These are phyloP conservation scores for Talaromyces wortmannii DNA, from an alignment of 495 filamentous ascomycete genomes.

Conservation along the genomic window DNA sequence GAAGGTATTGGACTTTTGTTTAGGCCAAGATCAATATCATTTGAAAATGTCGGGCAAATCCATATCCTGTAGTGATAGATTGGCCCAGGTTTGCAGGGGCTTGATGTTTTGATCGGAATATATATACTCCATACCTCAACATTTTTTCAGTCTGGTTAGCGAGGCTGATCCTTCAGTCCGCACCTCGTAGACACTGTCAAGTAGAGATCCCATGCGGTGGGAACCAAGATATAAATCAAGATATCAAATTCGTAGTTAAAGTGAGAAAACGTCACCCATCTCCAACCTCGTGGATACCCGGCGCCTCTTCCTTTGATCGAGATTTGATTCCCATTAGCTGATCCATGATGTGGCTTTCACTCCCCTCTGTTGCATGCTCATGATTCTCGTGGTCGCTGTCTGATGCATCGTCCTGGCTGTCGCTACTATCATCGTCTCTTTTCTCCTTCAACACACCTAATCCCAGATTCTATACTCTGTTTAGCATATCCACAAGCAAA, in stretches of 20 bases:
- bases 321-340: conserved; percentile 26
- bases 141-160: no score
- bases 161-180: no score
- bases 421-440: conserved; percentile 12
- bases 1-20: not conserved
- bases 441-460: conserved; percentile 47
- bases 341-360: conserved; percentile 24
- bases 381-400: conserved; percentile 4
- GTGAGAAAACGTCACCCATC: conserved; percentile 10
- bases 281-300: conserved; percentile 34
- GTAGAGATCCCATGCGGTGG: no score
- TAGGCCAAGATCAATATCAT: not conserved
- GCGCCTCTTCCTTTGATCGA: conserved; percentile 21
- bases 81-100: no score
- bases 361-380: not conserved
- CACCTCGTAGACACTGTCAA: no score
- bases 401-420: not conserved
- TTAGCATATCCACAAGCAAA: not conserved
- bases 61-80: no score
- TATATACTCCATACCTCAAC: no score
- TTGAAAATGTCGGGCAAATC: not conserved
- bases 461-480: conserved; percentile 33
- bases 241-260: no score
- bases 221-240: no score
- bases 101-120: no score